Conservation (phyloP, 108 stramenopile genomes). For the Fistulifera solaris region DNA sequence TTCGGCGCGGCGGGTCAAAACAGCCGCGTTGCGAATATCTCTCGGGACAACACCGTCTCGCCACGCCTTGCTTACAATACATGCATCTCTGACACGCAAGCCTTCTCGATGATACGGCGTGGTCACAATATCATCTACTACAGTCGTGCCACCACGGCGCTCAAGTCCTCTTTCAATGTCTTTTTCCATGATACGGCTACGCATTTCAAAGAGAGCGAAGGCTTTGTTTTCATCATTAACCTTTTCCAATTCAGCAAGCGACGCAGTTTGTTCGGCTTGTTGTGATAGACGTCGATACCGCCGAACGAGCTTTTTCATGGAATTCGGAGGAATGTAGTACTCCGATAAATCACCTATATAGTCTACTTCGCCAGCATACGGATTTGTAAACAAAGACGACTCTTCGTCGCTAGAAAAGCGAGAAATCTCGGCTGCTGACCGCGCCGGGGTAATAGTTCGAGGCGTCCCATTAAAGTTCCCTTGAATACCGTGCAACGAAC, state of each 20-base stretch:
- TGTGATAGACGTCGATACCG: conserved; percentile 51
- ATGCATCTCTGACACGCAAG: conserved; percentile 74
- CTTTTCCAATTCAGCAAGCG: conserved; percentile 39
- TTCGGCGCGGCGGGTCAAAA: conserved; percentile 55
- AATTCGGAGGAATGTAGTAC: conserved; percentile 49
- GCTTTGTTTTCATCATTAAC: conserved; percentile 72
- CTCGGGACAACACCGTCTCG: conserved; percentile 74
- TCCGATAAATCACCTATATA: conserved; percentile 19
- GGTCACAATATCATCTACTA: conserved; percentile 71
- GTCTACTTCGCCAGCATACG: neutral
- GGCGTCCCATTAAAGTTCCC: neutral
- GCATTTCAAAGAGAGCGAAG: conserved; percentile 81
- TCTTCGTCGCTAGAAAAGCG: conserved; percentile 5
- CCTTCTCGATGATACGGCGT: conserved; percentile 60
- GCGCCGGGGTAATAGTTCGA: neutral
- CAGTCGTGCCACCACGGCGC: conserved; percentile 64
- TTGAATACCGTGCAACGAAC: conserved; percentile 9
- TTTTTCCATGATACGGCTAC: conserved; percentile 86
- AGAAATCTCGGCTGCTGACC: too few species aligned
- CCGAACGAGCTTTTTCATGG: conserved; percentile 53
- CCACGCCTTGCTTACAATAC: conserved; percentile 86
- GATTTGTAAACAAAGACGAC: conserved; percentile 17
- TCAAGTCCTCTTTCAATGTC: conserved; percentile 83
- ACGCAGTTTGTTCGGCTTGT: conserved; percentile 9
- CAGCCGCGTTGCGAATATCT: conserved; percentile 62